Evolutionary conservation across 2,329 filamentous ascomycete species (phyloP).

Genomic region (Microsporum ferrugineum): DNA sequence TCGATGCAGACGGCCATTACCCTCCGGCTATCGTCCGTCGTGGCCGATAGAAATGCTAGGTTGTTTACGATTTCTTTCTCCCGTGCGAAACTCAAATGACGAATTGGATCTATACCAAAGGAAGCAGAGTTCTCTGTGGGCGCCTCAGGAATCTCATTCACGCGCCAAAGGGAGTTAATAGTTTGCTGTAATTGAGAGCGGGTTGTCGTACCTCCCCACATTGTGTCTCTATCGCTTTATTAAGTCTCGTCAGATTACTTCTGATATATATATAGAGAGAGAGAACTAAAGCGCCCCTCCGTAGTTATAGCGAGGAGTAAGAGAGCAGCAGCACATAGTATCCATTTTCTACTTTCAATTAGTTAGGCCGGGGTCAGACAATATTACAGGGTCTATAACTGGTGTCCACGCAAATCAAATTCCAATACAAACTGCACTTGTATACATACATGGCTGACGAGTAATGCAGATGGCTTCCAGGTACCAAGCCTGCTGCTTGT

Average conservation of each 20-base stretch:
- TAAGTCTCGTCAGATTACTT: neutral
- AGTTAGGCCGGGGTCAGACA: neutral
- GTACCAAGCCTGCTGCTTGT: no score
- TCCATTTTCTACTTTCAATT: neutral
- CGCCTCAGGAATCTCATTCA: neutral
- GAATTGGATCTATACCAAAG: neutral
- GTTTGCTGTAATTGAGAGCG: neutral
- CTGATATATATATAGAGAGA: neutral
- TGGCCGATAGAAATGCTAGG: conserved; percentile 1
- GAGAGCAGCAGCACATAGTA: neutral
- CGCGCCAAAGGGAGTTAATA: neutral
- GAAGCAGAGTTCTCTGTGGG: neutral
- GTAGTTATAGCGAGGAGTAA: neutral
- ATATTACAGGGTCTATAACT: neutral
- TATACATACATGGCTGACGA: neutral
- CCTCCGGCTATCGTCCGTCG: neutral
- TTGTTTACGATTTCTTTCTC: neutral
- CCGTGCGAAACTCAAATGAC: neutral
- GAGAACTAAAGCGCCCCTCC: neutral
- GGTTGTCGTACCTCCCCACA: neutral
- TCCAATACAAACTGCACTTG: neutral
- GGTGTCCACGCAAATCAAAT: neutral
- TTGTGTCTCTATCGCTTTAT: neutral
- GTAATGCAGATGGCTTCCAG: neutral
- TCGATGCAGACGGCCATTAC: conserved; percentile 6